These are phyloP conservation scores for Saccharomycopsis malanga DNA, from an alignment of 805 yeast genomes.

Conservation along the genomic window DNA sequence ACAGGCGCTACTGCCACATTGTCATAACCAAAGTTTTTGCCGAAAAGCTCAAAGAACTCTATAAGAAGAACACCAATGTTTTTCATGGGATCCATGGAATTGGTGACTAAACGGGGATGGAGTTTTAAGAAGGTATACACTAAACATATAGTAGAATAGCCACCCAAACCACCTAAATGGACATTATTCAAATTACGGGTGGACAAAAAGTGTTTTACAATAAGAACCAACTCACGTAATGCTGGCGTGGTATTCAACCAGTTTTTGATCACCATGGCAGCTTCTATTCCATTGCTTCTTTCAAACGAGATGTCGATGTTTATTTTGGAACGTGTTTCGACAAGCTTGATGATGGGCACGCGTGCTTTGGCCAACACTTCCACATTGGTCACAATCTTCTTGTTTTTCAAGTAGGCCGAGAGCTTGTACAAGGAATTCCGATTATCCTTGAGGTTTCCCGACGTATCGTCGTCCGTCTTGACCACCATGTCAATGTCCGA, in stretches of 20 bases:
- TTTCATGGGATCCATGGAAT: slow-evolving; percentile 56
- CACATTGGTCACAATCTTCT: slow-evolving; percentile 58
- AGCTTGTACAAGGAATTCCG: slow-evolving; percentile 65
- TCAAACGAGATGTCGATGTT: slow-evolving; percentile 90
- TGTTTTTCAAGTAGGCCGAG: slow-evolving; percentile 58
- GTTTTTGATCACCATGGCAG: slow-evolving; percentile 66
- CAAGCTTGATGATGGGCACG: slow-evolving; percentile 90
- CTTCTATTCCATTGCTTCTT: slow-evolving; percentile 70
- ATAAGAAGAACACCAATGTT: slow-evolving; percentile 82
- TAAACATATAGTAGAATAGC: slow-evolving; percentile 85
- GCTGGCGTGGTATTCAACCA: slow-evolving; percentile 78
- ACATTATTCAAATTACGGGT: slow-evolving; percentile 77
- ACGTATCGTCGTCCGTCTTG: slow-evolving; percentile 39
- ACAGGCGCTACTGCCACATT: slow-evolving; percentile 60
- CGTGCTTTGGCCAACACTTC: slow-evolving; percentile 86
- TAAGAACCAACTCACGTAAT: slow-evolving; percentile 69
- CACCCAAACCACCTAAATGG: slow-evolving; percentile 91
- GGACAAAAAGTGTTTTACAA: slow-evolving; percentile 78
- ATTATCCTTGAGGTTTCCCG: slow-evolving; percentile 35
- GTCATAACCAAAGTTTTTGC: slow-evolving; percentile 82
- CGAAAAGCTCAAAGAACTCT: slow-evolving; percentile 90
- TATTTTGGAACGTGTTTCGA: slow-evolving; percentile 61
- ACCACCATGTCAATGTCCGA: slow-evolving; percentile 95
- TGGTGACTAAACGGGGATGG: slow-evolving; percentile 71
- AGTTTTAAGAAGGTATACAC: slow-evolving; percentile 68